Percentiles rank a stretch among this genome's conserved stretches.
These are phyloP conservation scores for Chlorella vulgaris DNA, from an alignment of 139 green algal genomes.

Conservation along the genomic window DNA sequence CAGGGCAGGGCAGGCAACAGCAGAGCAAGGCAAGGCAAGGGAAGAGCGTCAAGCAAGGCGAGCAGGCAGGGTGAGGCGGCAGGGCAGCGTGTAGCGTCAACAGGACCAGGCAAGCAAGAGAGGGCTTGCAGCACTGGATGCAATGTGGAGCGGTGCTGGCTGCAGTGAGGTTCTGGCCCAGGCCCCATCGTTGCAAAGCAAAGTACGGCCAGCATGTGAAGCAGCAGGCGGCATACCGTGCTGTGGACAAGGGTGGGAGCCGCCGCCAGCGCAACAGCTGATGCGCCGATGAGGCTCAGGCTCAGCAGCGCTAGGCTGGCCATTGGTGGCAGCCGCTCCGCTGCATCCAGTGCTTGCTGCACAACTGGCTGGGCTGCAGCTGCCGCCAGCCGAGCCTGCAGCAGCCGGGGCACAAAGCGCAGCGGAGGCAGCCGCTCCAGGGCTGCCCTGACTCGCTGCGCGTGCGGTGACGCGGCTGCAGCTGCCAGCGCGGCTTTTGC, in stretches of 20 bases:
- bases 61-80: no score
- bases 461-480: not conserved
- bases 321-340: constrained; percentile 1
- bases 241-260: constrained; percentile 18
- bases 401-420: not conserved
- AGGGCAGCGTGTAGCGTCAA: no score
- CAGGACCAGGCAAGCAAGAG: no score
- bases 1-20: not conserved
- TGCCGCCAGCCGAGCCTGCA: not conserved
- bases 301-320: constrained; percentile 11
- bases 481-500: not conserved
- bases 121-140: no score
- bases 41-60: no score
- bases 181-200: no score
- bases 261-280: constrained; percentile 4
- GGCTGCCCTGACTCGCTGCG: not conserved
- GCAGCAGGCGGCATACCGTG: constrained; percentile 20
- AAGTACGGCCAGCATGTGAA: no score
- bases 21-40: not conserved
- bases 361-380: not conserved
- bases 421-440: not conserved
- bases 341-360: not conserved
- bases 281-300: constrained; percentile 5
- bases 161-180: no score
- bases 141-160: no score